Percentiles rank a stretch among this genome's conserved stretches.
phyloP scores from a whole-genome alignment of 306 rosid genomes.

The Medicago lupulina region DNA sequence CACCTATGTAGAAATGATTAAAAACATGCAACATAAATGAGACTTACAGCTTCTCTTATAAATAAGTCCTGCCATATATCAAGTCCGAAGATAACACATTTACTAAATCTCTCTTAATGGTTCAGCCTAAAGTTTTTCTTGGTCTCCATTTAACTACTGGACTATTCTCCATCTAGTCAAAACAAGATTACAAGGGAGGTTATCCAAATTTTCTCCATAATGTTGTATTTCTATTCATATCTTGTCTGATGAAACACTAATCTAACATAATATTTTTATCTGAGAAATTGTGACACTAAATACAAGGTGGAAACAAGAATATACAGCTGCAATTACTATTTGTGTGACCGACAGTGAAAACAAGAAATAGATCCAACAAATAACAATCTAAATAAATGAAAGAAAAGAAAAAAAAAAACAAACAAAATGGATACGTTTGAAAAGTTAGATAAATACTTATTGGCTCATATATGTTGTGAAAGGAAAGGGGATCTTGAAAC shows the following conservation, averaged over 20 bases:
- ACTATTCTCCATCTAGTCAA: conserved; percentile 5
- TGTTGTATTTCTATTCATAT: neutral
- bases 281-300: neutral
- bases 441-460: too few relatives aligned
- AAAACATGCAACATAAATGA: conserved; percentile 23
- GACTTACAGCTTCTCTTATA: conserved; percentile 26
- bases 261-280: neutral
- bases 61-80: neutral
- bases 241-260: neutral
- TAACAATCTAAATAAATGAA: too few relatives aligned
- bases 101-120: conserved; percentile 1
- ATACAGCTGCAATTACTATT: neutral
- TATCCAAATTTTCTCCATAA: neutral
- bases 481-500: too few relatives aligned
- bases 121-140: neutral
- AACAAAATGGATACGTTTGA: too few relatives aligned
- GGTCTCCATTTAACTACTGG: conserved; percentile 7
- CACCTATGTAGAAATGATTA: conserved; percentile 58
- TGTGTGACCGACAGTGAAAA: neutral
- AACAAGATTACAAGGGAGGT: neutral
- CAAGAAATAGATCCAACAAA: too few relatives aligned
- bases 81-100: neutral
- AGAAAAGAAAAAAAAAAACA: too few relatives aligned
- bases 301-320: neutral
- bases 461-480: too few relatives aligned